Conservation (phyloP, 148 eudicot species). For the Spergularia bocconei region DNA sequence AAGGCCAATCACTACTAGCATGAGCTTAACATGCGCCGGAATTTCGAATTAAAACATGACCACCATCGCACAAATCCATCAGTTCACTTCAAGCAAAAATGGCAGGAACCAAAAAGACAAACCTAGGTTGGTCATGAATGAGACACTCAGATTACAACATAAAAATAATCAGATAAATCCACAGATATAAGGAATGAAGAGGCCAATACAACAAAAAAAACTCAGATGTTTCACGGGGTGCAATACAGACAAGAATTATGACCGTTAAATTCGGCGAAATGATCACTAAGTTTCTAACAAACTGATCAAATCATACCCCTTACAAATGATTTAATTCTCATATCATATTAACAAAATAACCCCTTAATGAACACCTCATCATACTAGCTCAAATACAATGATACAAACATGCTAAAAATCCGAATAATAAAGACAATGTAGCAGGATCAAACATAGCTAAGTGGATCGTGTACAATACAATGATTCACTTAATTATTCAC, state of each 20-base stretch:
- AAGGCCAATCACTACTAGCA: not conserved
- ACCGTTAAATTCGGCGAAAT: slow-evolving; percentile 30
- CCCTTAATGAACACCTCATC: not conserved
- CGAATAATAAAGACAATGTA: slow-evolving; percentile 3
- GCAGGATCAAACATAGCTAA: not conserved
- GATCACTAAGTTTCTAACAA: not conserved
- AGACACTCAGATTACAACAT: slow-evolving; percentile 19
- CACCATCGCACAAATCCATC: not conserved
- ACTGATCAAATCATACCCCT: not conserved
- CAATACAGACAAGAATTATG: slow-evolving; percentile 36
- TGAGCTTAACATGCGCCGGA: not conserved
- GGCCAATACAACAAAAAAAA: slow-evolving; percentile 1
- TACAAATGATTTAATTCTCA: slow-evolving; percentile 17
- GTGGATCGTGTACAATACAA: not conserved
- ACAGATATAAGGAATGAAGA: not conserved
- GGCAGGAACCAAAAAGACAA: slow-evolving; percentile 26
- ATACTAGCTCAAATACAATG: not conserved
- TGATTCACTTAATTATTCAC: slow-evolving; percentile 1
- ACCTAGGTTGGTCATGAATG: slow-evolving; percentile 19
- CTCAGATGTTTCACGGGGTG: slow-evolving; percentile 11
- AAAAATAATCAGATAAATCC: slow-evolving; percentile 14
- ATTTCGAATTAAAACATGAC: not conserved
- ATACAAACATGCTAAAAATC: not conserved
- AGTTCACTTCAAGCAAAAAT: slow-evolving; percentile 14
- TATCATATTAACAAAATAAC: slow-evolving; percentile 4